These are phyloP conservation scores for Dioscorea dumetorum DNA, from an alignment of 106 monocot species.

Conservation along the genomic window DNA sequence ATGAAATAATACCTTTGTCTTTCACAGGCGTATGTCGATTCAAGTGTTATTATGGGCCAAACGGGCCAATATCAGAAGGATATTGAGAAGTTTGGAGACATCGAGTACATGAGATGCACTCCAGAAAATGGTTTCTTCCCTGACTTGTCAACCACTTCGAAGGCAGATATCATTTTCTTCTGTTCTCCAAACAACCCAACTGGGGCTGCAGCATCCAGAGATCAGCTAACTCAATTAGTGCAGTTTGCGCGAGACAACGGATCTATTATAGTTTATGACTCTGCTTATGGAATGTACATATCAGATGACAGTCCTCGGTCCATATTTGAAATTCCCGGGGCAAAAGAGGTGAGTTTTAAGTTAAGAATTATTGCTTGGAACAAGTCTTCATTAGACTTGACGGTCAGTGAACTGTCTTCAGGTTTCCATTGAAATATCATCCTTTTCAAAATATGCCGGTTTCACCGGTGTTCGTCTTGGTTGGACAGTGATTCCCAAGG, in stretches of 20 bases:
- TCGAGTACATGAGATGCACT: slow-evolving; percentile 91
- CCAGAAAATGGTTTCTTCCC: slow-evolving; percentile 93
- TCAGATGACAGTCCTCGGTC: slow-evolving; percentile 82
- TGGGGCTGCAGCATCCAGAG: slow-evolving; percentile 74
- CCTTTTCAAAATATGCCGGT: slow-evolving; percentile 94
- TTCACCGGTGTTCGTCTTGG: slow-evolving; percentile 98
- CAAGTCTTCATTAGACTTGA: background rate
- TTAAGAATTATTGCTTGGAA: background rate
- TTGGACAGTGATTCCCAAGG: slow-evolving; percentile 91
- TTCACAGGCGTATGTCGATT: slow-evolving; percentile 89
- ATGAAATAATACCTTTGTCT: background rate
- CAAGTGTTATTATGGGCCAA: slow-evolving; percentile 93
- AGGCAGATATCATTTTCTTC: slow-evolving; percentile 81
- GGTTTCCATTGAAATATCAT: slow-evolving; percentile 91
- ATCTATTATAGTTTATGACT: slow-evolving; percentile 90
- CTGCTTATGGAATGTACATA: slow-evolving; percentile 96
- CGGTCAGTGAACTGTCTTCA: background rate
- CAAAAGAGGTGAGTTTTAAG: slow-evolving; percentile 60
- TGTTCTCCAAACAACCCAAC: slow-evolving; percentile 99
- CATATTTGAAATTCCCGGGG: slow-evolving; percentile 97
- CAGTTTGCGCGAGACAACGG: slow-evolving; percentile 86
- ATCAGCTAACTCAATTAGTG: slow-evolving; percentile 66
- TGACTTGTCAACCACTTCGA: slow-evolving; percentile 51
- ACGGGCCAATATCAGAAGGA: slow-evolving; percentile 61
- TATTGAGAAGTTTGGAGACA: slow-evolving; percentile 73